Base-by-base conservation (phyloP, 1,139 yeast species). In the Protomyces gravidus region DNA sequence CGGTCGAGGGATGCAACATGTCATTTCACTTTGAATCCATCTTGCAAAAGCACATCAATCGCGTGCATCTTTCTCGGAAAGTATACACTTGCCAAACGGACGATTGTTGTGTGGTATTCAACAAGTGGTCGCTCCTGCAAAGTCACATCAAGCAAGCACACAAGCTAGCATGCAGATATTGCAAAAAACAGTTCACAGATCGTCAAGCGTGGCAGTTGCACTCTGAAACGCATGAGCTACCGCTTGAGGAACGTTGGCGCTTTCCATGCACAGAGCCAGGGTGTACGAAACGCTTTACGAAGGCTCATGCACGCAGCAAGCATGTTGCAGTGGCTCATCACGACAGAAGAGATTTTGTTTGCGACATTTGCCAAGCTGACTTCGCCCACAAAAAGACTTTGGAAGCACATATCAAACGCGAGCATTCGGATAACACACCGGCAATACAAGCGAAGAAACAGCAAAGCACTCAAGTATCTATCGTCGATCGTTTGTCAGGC, bases 111-210 rank as follows among this genome's bases (percentile, higher is more conserved):
- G 87, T 83, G 66, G 73, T 77, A 59, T 87, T 88, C 71, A 78
- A 80, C 63, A 85, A 87, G 0, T 86, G 95, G 94, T 80, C 89
- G 1, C 85, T 84, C 0, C 74, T 89, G 45, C 92, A 85, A 67
- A 71, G 78, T 7, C 97, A 90, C 71, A 75, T 82, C 56, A 85
- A 83, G 65, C 78, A 81, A 0, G 84, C 79, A 36, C 97, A 89
- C 71, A 90, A 92, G 9, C 82, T 82, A 68, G 67, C 76, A 53
- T 89, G 50, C 28, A 66, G 73, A 1, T 67, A 80, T 1, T 89
- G 97, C 75, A 83, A 82, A 13, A 85, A 82, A 68, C 82, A 80
- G 3, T 86, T 92, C 75, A 84, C 86, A 11, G 95, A 95, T 19
- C 81, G 79, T 46, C 76, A 77, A 45, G 94, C 90, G 63, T 72